Evolutionary conservation across 495 filamentous ascomycete species (phyloP), one percentile per base, ranked within the genome.

Genomic region (Aspergillus incahuasiensis): DNA sequence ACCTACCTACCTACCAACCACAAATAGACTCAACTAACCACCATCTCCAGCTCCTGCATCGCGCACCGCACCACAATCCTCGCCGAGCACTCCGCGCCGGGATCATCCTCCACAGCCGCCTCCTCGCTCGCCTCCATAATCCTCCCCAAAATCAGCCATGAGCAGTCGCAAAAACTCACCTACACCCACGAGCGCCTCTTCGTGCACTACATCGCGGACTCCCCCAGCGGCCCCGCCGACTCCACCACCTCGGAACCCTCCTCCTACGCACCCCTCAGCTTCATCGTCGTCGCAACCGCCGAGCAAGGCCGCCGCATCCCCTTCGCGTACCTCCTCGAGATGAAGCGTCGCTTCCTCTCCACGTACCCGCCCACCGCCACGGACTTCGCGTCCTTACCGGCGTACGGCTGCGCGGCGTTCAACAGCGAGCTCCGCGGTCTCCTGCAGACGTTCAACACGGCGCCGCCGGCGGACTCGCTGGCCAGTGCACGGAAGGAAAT

Each of bases 171-270:
- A 67, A 96, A 96, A 69, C 84, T 95, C 34, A 97, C 92, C 58
- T 96, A 92, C 78, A 95, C 89, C 22, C 90, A 95, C 70, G 86
- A 91, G 68, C 76, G 84, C 41, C 84, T 96, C 68, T 91, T 92
- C 76, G 90, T 97, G 71, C 91, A 97, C 79, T 97, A 95, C 79
- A 91, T 97, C 71, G 82, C 92, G 63, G 86, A 89, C 65, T 85
- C 92, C 1, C 84, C 91, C 20, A 86, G 85, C 3, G 82, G 85
- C 61, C 20, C 67, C 39, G 61, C 66, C 1, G 66, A 72, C 39
- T 55, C 48, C 48, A n/a, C 47, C 52, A 57, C 49, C 74, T 25
- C 41, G 48, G 70, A 77, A 52, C 63, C 77, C 44, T 71, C 73
- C 52, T 85, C 83, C 38, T 84, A 88, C 21, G 87, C 86, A 46